Evolutionary conservation across 2,329 filamentous ascomycete species (phyloP), one percentile per base, ranked within the genome.

Genomic region (Lachnellula willkommii): DNA sequence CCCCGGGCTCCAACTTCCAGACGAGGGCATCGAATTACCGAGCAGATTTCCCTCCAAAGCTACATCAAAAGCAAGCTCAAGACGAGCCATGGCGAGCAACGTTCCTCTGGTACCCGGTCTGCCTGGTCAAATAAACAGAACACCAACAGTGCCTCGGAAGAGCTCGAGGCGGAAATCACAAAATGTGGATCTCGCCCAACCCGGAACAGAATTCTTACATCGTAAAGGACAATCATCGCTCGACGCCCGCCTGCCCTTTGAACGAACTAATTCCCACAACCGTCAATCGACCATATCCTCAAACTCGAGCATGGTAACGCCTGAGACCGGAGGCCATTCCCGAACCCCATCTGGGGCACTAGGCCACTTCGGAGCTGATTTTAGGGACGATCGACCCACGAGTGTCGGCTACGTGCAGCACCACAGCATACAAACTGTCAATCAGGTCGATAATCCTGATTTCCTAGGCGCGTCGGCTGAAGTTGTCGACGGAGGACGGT

Each of bases 111-210:
- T 77, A 4, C 83, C 84, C 1, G 49, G 37, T 5, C 24, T 65
- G n/a, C 58, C 62, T 4, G 17, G 43, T 20, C 56, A 61, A 46
- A 46, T 57, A 15, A 54, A 62, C 6, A 46, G 52, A 28, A 64
- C 58, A 47, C 66, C 65, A 0, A 75, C 79, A 7, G 79, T 91
- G 35, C 88, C 89, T 2, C 79, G 88, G 32, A 90, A 87, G 72
- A 90, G 86, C 68, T 91, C 88, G 0, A 84, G 84, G 67, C 79
- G 86, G 40, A 63, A 65, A 48, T 69, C 68, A 4, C 64, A 68
- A 49, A 66, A 56, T 36, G 57, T 63, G 12, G 65, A 66, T 50
- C 40, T 67, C 12, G 60, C 59, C 26, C 37, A 50, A 17, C 47
- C 56, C 1, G 51, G 47, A 8, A 22, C 55, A 4, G 47, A 58